Conservation (phyloP, 2,329 filamentous ascomycete genomes). For the Fusarium pseudonygamai region DNA sequence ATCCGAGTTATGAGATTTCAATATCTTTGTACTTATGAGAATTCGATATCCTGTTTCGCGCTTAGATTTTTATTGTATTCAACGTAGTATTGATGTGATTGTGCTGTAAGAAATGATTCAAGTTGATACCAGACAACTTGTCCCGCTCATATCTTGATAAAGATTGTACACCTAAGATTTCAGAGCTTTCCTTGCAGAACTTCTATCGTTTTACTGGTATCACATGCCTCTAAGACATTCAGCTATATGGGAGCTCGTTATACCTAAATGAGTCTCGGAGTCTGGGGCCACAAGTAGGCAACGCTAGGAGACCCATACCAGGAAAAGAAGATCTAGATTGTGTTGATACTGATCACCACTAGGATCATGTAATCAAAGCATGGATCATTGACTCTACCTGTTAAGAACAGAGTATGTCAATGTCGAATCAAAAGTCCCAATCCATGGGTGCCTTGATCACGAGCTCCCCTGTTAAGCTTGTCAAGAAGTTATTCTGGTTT, state of each 20-base stretch:
- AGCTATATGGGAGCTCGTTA: neutral
- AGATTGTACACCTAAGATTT: neutral
- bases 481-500: constrained; percentile 7
- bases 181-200: neutral
- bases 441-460: constrained; percentile 14
- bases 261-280: neutral
- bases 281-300: neutral
- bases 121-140: neutral
- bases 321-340: neutral
- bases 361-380: neutral
- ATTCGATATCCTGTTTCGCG: neutral
- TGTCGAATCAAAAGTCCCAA: constrained; percentile 12
- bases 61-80: neutral
- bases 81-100: neutral
- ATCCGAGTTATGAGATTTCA: neutral
- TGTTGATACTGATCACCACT: neutral
- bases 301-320: neutral
- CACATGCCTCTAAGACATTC: neutral
- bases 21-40: neutral
- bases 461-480: constrained; percentile 13
- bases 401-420: neutral
- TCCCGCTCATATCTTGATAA: neutral
- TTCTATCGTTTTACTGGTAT: neutral
- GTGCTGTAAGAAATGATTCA: neutral
- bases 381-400: neutral